Base-by-base conservation (phyloP, 1,284 basidiomycete genomes). In the Ustilago loliicola region DNA sequence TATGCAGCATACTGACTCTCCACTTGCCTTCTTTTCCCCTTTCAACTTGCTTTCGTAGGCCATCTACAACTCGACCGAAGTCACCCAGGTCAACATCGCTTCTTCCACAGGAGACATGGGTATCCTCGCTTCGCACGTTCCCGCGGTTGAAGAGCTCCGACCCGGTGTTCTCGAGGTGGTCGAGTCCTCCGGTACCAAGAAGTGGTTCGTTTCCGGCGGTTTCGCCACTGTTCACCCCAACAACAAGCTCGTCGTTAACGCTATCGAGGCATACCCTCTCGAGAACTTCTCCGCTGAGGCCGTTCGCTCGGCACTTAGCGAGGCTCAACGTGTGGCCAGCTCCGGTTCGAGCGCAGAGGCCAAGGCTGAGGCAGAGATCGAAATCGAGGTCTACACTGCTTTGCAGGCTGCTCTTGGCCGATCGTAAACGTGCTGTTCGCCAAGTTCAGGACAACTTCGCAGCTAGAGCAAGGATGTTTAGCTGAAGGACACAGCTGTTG, bases 141-240 rank as follows among this genome's bases (percentile, higher is more conserved):
- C 85, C 55, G 73, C 80, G 9, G 82, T 86, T 25, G 85, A 86
- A 71, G 76, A 84, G 72, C 82, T 86, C 53, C 82, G 83, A 34
- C 85, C 85, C 21, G 85, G 85, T 59, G 64, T 86, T 48, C 61
- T 86, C 45, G 85, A 86, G 68, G 83, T 86, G n/a, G 77, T 86
- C 64, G 84, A 86, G 62, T 74, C 80, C 19, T 63, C 55, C 61
- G 84, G 83, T 48, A 69, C 77, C 51, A 85, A 83, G 76, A 85
- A 83, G 69, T 84, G 77, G 78, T 86, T 85, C 68, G 97, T 95
- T 62, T 98, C 96, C 68, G 93, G 94, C 77, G 97, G 97, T 70
- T 98, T 99, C 87, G 96, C 97, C 65, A 98, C 93, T 70, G 94
- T 99, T 58, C 97, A 99, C 88, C 94, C 95, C 59, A 95, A 96